A percentile compares a stretch with the other conserved stretches of the same genome.
Evolutionary conservation across 768 basidiomycete genomes (phyloP).

Genomic region (Russula abietina): DNA sequence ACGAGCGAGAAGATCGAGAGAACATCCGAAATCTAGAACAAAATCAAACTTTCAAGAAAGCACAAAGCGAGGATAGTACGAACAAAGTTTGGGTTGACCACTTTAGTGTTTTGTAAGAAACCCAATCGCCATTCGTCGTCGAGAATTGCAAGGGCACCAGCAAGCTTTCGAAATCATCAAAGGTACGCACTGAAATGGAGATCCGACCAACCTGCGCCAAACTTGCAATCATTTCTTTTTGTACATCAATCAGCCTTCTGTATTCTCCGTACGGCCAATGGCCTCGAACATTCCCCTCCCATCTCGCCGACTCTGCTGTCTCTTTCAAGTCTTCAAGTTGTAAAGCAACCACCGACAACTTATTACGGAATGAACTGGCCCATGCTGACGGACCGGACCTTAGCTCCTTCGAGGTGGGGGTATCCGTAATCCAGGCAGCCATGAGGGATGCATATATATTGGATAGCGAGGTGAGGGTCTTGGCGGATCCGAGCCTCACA

Average conservation of each 20-base stretch:
- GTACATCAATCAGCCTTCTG: conserved; percentile 34
- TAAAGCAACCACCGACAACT: conserved; percentile 32
- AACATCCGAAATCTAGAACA: conserved; percentile 37
- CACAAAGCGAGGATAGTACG: conserved; percentile 21
- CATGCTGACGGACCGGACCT: conserved; percentile 24
- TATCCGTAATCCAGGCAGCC: conserved; percentile 37
- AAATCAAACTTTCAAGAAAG: neutral
- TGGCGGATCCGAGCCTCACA: conserved; percentile 41
- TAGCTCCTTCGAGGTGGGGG: conserved; percentile 19
- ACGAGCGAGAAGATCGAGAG: conserved; percentile 35
- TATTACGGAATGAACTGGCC: conserved; percentile 29
- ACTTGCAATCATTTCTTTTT: conserved; percentile 38
- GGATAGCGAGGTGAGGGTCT: conserved; percentile 37
- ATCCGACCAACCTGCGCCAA: conserved; percentile 34
- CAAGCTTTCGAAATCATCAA: conserved; percentile 31
- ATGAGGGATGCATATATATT: conserved; percentile 40
- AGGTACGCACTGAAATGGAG: conserved; percentile 1
- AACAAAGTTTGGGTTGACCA: conserved; percentile 52
- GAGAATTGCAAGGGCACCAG: conserved; percentile 39
- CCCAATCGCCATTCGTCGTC: conserved; percentile 37
- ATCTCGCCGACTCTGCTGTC: conserved; percentile 36
- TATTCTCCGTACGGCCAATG: conserved; percentile 49
- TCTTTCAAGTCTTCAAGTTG: conserved; percentile 33
- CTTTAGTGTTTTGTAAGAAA: conserved; percentile 41
- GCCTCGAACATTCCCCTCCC: conserved; percentile 48